phyloP scores from a whole-genome alignment of 257 asterid species.

The Solanum okadae region DNA sequence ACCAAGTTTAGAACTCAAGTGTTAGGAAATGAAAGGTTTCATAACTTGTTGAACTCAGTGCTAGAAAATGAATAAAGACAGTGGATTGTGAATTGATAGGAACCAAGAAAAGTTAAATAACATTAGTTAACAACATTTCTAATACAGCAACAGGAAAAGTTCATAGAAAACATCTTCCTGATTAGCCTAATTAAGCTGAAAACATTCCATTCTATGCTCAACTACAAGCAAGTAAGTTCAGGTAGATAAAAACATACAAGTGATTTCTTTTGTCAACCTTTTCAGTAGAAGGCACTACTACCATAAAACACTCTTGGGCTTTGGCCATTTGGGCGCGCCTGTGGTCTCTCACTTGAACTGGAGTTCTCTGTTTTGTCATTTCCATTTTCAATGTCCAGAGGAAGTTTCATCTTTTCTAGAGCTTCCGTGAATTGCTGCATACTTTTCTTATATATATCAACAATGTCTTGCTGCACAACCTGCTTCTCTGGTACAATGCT shows the following conservation, averaged over 20 bases:
- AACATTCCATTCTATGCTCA: not conserved
- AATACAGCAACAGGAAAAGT: not conserved
- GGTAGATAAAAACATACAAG: not conserved
- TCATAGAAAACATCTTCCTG: not conserved
- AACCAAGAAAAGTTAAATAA: not conserved
- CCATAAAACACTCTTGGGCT: conserved; percentile 90
- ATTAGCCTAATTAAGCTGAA: not conserved
- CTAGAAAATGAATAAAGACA: not conserved
- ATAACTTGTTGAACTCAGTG: not conserved
- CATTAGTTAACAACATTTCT: not conserved
- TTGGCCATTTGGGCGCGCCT: conserved; percentile 43
- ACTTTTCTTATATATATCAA: conserved; percentile 94
- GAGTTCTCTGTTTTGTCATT: conserved; percentile 42
- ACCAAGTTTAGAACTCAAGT: not conserved
- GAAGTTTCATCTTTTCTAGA: conserved; percentile 92
- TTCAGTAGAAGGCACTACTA: conserved; percentile 92
- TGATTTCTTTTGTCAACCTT: not conserved
- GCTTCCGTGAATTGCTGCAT: conserved; percentile 98
- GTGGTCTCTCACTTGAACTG: conserved; percentile 59
- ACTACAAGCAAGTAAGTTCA: not conserved
- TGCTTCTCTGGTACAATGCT: conserved; percentile 50
- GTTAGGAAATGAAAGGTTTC: not conserved
- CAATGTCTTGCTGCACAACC: conserved; percentile 93
- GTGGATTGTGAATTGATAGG: not conserved
- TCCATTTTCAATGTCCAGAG: conserved; percentile 58